phyloP scores from a whole-genome alignment of 306 rosid species.

The Arachis stenosperma region DNA sequence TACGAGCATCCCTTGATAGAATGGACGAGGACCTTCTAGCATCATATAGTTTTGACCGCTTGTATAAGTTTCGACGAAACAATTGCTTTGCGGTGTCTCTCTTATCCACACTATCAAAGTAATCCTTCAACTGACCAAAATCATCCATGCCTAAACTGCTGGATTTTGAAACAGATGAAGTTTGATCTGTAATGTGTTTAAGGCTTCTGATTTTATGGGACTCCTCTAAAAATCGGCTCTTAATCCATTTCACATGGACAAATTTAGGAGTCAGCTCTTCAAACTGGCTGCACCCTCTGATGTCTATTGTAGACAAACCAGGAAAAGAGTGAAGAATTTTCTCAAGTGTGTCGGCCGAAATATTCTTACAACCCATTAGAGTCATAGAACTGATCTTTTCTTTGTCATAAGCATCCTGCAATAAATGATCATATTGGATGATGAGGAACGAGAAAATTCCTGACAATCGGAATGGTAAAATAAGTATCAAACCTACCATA shows the following conservation, averaged over 20 bases:
- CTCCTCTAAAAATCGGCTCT: conserved; percentile 71
- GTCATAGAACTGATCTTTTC: conserved; percentile 77
- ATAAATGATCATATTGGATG: conserved; percentile 46
- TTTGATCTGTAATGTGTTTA: conserved; percentile 67
- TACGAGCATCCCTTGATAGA: conserved; percentile 98
- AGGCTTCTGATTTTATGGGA: conserved; percentile 72
- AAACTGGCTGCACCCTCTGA: conserved; percentile 90
- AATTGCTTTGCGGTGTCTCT: conserved; percentile 82
- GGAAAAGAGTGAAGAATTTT: conserved; percentile 75
- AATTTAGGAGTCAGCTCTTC: conserved; percentile 67
- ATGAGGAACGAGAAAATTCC: conserved; percentile 33
- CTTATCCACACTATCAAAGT: conserved; percentile 93
- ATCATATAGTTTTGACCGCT: conserved; percentile 92
- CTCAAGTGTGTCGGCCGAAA: conserved; percentile 75
- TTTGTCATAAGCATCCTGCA: conserved; percentile 75
- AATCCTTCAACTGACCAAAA: conserved; percentile 91
- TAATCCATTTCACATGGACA: conserved; percentile 78
- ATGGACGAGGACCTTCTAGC: conserved; percentile 97
- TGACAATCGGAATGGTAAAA: conserved; percentile 28
- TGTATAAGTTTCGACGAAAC: conserved; percentile 86
- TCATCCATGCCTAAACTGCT: conserved; percentile 72
- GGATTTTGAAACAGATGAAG: conserved; percentile 56
- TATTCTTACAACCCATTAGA: conserved; percentile 75
- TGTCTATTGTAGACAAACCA: conserved; percentile 70
- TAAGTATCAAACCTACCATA: conserved; percentile 63